phyloP scores from a whole-genome alignment of 805 yeast species.

The Ogataea allantospora region DNA sequence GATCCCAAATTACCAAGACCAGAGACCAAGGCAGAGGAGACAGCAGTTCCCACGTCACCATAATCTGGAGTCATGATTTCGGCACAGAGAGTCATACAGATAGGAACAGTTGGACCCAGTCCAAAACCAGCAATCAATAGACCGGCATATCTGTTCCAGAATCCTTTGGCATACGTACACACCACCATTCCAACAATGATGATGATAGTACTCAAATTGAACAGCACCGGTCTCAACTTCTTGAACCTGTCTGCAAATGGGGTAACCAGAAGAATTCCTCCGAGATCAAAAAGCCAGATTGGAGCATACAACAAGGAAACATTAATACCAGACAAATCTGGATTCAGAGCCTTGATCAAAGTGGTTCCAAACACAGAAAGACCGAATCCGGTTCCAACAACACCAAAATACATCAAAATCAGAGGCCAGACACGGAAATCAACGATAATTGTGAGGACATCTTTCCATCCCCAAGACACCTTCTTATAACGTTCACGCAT shows the following conservation, averaged over 20 bases:
- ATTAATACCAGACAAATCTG: slow-evolving; percentile 59
- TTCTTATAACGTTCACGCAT: slow-evolving; percentile 51
- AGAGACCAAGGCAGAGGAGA: slow-evolving; percentile 76
- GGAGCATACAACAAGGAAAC: slow-evolving; percentile 82
- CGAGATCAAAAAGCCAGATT: slow-evolving; percentile 83
- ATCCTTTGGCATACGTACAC: slow-evolving; percentile 67
- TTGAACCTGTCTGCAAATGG: slow-evolving; percentile 76
- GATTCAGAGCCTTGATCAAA: slow-evolving; percentile 63
- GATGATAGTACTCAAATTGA: slow-evolving; percentile 58
- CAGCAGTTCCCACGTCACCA: slow-evolving; percentile 85
- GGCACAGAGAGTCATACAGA: slow-evolving; percentile 78
- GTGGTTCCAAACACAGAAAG: slow-evolving; percentile 83
- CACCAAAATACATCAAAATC: slow-evolving; percentile 86
- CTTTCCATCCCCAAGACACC: slow-evolving; percentile 57
- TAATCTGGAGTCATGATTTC: slow-evolving; percentile 68
- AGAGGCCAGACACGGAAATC: slow-evolving; percentile 79
- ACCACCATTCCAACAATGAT: slow-evolving; percentile 75
- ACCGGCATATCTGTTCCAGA: slow-evolving; percentile 81
- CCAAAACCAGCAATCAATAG: slow-evolving; percentile 82
- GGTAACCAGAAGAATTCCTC: slow-evolving; percentile 69
- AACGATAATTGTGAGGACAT: slow-evolving; percentile 49
- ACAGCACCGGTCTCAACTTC: slow-evolving; percentile 57
- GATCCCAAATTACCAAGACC: slow-evolving; percentile 88
- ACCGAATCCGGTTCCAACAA: slow-evolving; percentile 89
- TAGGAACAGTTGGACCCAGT: slow-evolving; percentile 88